phyloP scores from a whole-genome alignment of 495 filamentous ascomycete genomes.

The Trichoderma virens region DNA sequence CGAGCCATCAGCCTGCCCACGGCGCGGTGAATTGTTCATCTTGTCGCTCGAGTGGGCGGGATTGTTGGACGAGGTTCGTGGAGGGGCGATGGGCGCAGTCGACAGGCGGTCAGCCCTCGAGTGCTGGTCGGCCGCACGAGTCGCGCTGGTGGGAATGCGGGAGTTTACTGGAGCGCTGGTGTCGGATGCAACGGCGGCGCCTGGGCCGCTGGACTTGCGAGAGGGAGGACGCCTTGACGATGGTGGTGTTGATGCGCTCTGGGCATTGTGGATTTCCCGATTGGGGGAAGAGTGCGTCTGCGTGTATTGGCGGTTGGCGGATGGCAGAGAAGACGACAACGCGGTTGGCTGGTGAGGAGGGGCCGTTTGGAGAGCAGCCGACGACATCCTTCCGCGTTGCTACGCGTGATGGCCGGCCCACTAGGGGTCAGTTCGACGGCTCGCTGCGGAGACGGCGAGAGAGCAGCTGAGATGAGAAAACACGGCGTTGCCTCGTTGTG shows the following conservation, averaged over 20 bases:
- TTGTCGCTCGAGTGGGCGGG: conserved; percentile 33
- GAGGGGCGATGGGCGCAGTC: conserved; percentile 42
- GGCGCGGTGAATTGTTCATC: conserved; percentile 30
- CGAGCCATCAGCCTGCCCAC: conserved; percentile 18
- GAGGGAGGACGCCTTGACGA: conserved; percentile 40
- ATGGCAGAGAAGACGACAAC: conserved; percentile 37
- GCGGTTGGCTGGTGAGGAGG: conserved; percentile 40
- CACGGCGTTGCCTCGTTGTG: not conserved
- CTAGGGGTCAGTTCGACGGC: not conserved
- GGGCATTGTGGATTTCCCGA: conserved; percentile 37
- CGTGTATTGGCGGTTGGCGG: conserved; percentile 38
- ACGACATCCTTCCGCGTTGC: conserved; percentile 38
- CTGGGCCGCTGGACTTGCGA: conserved; percentile 47
- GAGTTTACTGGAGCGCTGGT: conserved; percentile 57
- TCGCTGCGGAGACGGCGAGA: not conserved
- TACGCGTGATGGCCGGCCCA: conserved; percentile 1
- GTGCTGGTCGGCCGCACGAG: conserved; percentile 35
- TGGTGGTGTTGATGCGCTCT: conserved; percentile 28
- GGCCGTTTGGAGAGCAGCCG: conserved; percentile 48
- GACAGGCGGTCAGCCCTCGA: conserved; percentile 16
- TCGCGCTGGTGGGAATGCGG: conserved; percentile 35
- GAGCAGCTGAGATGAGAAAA: not conserved
- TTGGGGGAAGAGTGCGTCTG: conserved; percentile 33
- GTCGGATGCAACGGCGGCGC: conserved; percentile 35
- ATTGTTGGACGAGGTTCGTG: conserved; percentile 54